Evolutionary conservation across 2,329 filamentous ascomycete species (phyloP), one percentile per base, ranked within the genome.

Genomic region (Elsinoe perseae): DNA sequence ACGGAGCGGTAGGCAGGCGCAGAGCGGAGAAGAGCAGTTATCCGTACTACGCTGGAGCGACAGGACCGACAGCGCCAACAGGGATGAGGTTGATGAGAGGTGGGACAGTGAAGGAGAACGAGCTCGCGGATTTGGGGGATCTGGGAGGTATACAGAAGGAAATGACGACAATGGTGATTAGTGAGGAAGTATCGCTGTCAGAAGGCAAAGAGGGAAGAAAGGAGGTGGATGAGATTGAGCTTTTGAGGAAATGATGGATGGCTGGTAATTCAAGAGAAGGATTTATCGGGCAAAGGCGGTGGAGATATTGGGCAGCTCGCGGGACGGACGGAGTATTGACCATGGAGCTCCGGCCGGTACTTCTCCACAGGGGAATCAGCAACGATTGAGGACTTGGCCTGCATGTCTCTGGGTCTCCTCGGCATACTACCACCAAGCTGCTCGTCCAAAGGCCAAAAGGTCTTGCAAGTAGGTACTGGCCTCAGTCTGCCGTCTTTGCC

Each of bases 221-320:
- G 40, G 40, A 43, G 40, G 40, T 14, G 40, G 40, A 43, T 43
- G 40, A 43, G 40, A 43, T 43, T 43, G 40, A 43, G 40, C 23
- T 43, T 16, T 43, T 43, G 40, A 43, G 40, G 18, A 6, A 4
- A 20, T 43, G 40, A 43, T 14, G 40, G 4, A 3, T 3, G 20
- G 36, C 2, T 16, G 36, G 36, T 2, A 3, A 18, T 16, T 42
- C 4, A 20, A 4, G 40, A 12, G 21, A 6, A 43, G 16, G 8
- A 3, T 10, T 5, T 20, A 20, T 8, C 2, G 36, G 4, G 20
- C 36, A 20, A 42, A 12, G n/a, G n/a, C n/a, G n/a, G n/a, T n/a
- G n/a, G n/a, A n/a, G n/a, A n/a, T n/a, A n/a, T n/a, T n/a, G n/a
- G n/a, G n/a, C n/a, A n/a, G n/a, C n/a, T n/a, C n/a, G n/a, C n/a